Evolutionary conservation across 129 eudicot genomes (phyloP), one percentile per base, ranked within the genome.

Genomic region (Artemisia annua): DNA sequence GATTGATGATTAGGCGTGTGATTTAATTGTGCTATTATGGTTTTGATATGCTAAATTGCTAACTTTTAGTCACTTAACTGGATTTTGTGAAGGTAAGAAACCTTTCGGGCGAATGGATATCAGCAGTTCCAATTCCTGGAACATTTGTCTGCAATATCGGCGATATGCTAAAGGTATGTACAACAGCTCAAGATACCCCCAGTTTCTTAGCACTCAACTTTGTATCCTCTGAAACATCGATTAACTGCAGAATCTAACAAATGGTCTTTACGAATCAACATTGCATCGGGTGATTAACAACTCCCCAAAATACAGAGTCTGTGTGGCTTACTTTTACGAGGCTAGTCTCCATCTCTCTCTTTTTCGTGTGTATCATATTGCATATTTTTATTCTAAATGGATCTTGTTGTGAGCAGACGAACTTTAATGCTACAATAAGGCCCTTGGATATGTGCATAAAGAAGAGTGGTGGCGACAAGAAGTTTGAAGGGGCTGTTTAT

Each of bases 111-210:
- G 97, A 94, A 63, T 94, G 99, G 99, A 94, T 94, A 83, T 90
- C 96, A 76, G 97, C 99, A 16, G 86, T 71, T 57, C 93, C 97
- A 11, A 78, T 94, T 59, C 96, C 96, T 13, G 99, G 99, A 67
- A 88, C 99, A 69, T 94, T 94, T 69, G 99, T 94, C 55, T 94
- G 99, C 88, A 94, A 94, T 52, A 94, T 90, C 8, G 97, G 97
- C 7, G 97, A 94, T 78, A 94, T 94, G 99, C 82, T 94, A 14
- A 94, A 94, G 99, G 99, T 94, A 61, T 56, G 28, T 35, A 48
- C 43, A 66, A 44, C 4, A 51, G 26, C 54, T 63, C 39, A 32
- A 18, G 51, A 50, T 63, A 22, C 10, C 32, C 30, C 4, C 3
- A 8, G 16, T 11, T 3, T 9, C 58, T 50, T 35, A 35, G 53